Percentiles rank a stretch among this genome's conserved stretches.
These are phyloP conservation scores for Albatrellus ellisii DNA, from an alignment of 768 basidiomycete genomes.

Conservation along the genomic window DNA sequence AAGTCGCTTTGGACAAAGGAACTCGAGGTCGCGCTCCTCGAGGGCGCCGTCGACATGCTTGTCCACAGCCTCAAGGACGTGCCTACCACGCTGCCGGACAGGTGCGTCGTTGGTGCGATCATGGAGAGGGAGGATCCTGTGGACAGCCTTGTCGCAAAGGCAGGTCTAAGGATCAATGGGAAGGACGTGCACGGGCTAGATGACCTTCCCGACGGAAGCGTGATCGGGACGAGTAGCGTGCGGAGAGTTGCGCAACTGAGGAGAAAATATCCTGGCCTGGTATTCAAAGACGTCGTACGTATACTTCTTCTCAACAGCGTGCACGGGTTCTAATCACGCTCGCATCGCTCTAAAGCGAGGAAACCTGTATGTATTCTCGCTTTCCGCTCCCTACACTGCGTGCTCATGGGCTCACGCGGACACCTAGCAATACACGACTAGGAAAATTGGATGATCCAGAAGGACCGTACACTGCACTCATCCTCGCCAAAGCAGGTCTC, in stretches of 20 bases:
- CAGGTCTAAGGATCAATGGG: conserved; percentile 28
- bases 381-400: neutral
- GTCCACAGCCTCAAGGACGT: conserved; percentile 92
- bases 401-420: neutral
- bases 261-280: conserved; percentile 58
- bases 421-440: conserved; percentile 64
- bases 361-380: conserved; percentile 54
- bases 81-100: conserved; percentile 74
- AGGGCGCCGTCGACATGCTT: conserved; percentile 73
- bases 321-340: neutral
- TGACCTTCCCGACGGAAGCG: conserved; percentile 77
- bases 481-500: conserved; percentile 90
- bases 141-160: conserved; percentile 80
- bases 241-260: conserved; percentile 84
- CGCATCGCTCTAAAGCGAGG: conserved; percentile 42
- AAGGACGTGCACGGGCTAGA: conserved; percentile 50
- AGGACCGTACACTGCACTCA: conserved; percentile 72
- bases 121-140: conserved; percentile 79
- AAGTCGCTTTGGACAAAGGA: conserved; percentile 95
- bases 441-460: conserved; percentile 79
- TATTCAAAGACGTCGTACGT: conserved; percentile 84
- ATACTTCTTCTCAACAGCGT: conserved; percentile 1
- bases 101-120: conserved; percentile 78
- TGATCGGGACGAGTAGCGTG: conserved; percentile 94
- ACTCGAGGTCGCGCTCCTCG: conserved; percentile 73